phyloP scores from a whole-genome alignment of 768 basidiomycete genomes.

The Tulasnella sp. region DNA sequence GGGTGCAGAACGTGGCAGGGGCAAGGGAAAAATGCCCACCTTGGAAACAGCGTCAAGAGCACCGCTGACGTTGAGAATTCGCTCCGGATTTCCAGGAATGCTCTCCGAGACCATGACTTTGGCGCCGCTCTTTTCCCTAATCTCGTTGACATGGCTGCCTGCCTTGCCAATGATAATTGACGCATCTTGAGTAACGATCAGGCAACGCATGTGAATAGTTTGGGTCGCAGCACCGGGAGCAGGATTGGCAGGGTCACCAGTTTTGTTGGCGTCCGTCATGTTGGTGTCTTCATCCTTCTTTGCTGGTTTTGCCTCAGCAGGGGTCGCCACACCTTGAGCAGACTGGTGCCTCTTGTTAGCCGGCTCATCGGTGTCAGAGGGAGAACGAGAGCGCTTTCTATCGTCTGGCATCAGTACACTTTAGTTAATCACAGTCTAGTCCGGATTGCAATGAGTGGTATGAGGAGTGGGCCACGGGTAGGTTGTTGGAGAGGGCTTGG shows the following conservation, averaged over 20 bases:
- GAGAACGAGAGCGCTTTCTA: conserved; percentile 27
- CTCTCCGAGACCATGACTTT: conserved; percentile 97
- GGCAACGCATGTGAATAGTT: conserved; percentile 91
- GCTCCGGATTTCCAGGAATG: conserved; percentile 98
- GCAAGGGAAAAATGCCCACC: conserved; percentile 47
- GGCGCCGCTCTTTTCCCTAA: conserved; percentile 94
- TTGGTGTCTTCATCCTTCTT: conserved; percentile 25
- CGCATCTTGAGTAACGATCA: conserved; percentile 99
- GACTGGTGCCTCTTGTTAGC: conserved; percentile 23
- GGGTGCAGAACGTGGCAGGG: not conserved
- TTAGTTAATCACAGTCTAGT: conserved; percentile 21
- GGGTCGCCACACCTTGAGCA: conserved; percentile 21
- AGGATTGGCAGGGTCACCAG: conserved; percentile 36
- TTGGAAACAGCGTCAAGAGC: conserved; percentile 98
- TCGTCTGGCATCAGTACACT: conserved; percentile 26
- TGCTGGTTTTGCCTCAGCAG: not conserved
- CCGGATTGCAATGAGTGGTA: conserved; percentile 22
- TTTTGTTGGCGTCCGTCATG: conserved; percentile 17
- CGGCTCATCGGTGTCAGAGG: conserved; percentile 25
- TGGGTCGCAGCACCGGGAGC: conserved; percentile 57
- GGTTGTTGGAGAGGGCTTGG: conserved; percentile 23
- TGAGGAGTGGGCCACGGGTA: conserved; percentile 14
- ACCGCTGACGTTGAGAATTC: conserved; percentile 94
- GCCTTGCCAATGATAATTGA: conserved; percentile 98
- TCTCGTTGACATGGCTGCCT: conserved; percentile 96